Evolutionary conservation across 2,329 filamentous ascomycete genomes (phyloP), one percentile per base, ranked within the genome.

Genomic region (Shiraia bambusicola): DNA sequence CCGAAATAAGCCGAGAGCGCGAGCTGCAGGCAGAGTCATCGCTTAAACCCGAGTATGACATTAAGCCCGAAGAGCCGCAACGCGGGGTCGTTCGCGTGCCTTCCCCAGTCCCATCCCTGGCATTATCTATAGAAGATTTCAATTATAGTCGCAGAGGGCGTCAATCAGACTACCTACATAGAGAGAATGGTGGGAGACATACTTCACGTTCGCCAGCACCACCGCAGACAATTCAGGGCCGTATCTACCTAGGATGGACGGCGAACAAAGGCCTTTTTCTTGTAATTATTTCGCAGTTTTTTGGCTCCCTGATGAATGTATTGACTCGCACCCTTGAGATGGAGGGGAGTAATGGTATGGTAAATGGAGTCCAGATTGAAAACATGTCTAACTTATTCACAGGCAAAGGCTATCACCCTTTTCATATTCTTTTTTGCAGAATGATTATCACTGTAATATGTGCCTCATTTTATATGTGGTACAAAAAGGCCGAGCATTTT

Each of bases 221-320:
- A 26, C 52, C 49, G 14, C 38, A 29, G 14, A 56, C 53, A 6
- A 37, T 55, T 19, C 63, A 49, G 31, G 52, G 45, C 17, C 61
- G 38, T 24, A 6, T 61, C 6, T 45, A 47, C 35, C 25, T 34
- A 6, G 73, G 81, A 50, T 89, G 85, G 84, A 50, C 69, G 4
- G 71, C 74, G 39, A 90, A 93, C 58, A 84, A 85, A 52, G 87
- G 87, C 2, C 77, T 91, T 14, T 73, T 86, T 15, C 74, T 90
- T 31, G 87, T 95, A 30, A 73, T 90, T 13, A 47, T 84, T 2
- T 80, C 88, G 0, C 89, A 95, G 67, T 72, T 93, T 26, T 95
- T 95, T 56, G 88, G 85, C 2, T 83, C 86, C 0, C 69, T 87
- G 37, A 95, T 95, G 91, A 94, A 93, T 64, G 80, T 94, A 8